Percentiles rank a stretch among this genome's conserved stretches.
Conservation (phyloP, 2,329 filamentous ascomycete species). For the Colletotrichum gloeosporioides region DNA sequence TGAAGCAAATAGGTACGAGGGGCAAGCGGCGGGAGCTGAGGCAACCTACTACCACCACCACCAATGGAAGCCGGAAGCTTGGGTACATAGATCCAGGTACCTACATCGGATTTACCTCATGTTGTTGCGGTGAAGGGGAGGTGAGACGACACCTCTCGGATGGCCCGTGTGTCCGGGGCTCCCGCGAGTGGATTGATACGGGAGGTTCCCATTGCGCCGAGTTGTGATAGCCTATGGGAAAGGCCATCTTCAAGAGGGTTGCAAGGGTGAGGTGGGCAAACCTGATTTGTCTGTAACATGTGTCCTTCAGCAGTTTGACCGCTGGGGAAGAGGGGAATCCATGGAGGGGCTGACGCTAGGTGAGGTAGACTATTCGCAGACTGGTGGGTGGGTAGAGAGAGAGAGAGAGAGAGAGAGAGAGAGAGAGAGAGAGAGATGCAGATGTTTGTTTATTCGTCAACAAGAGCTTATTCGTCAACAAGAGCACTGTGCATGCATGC, state of each 20-base stretch:
- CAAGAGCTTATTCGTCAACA: not conserved
- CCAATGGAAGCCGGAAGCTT: not conserved
- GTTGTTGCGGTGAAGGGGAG: constrained; percentile 14
- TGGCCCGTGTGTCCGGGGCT: constrained; percentile 14
- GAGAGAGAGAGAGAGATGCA: not conserved
- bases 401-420: too few relatives aligned
- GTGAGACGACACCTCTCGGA: constrained; percentile 6
- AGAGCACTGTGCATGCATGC: not conserved
- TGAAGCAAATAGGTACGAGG: not conserved
- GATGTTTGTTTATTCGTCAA: not conserved
- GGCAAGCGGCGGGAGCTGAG: not conserved
- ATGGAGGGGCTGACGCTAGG: not conserved
- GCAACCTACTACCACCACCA: not conserved
- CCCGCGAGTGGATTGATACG: constrained; percentile 6
- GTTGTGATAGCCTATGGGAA: not conserved
- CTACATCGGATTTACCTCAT: constrained; percentile 4
- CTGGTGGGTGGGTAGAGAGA: not conserved
- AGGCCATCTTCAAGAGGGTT: not conserved
- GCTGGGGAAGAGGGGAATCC: not conserved
- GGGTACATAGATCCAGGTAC: not conserved
- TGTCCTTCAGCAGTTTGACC: not conserved
- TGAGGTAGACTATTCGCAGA: not conserved
- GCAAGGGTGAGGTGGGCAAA: constrained; percentile 5
- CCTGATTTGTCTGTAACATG: not conserved
- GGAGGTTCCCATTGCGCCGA: not conserved